Conservation (phyloP, 2,329 filamentous ascomycete genomes). For the Arthrobotrys conoides region DNA sequence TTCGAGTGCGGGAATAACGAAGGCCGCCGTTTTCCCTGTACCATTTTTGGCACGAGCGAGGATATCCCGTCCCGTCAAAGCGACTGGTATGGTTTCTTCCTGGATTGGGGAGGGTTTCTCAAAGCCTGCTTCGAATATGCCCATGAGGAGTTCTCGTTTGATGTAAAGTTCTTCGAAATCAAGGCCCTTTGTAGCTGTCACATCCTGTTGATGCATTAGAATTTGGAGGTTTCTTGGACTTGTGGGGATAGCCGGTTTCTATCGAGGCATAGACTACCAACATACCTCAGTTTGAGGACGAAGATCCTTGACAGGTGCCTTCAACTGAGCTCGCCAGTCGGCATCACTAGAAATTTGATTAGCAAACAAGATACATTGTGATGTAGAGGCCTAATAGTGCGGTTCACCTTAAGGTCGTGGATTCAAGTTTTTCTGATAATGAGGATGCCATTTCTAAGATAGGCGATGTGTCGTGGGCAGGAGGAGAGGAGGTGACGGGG, state of each 20-base stretch:
- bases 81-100: conserved; percentile 98
- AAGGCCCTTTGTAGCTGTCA: conserved; percentile 95
- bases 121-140: conserved; percentile 98
- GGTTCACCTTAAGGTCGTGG: conserved; percentile 70
- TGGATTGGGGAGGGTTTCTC: conserved; percentile 99
- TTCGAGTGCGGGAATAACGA: conserved; percentile 94
- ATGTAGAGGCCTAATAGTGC: neutral
- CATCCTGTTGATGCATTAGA: conserved; percentile 76
- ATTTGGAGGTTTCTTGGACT: neutral
- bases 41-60: conserved; percentile 98
- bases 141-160: conserved; percentile 96
- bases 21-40: conserved; percentile 97
- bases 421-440: conserved; percentile 73
- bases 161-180: conserved; percentile 98
- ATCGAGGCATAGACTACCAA: conserved; percentile 1
- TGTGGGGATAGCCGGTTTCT: neutral
- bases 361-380: conserved; percentile 63
- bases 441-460: conserved; percentile 68
- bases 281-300: conserved; percentile 84
- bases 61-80: conserved; percentile 93
- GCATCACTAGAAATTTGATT: conserved; percentile 69
- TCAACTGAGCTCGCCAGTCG: conserved; percentile 82
- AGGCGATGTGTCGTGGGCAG: neutral
- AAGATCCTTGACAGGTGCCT: conserved; percentile 80
- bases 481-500: neutral